These are phyloP conservation scores for Tetrapisispora namnaoensis DNA, from an alignment of 805 yeast species.

Conservation along the genomic window DNA sequence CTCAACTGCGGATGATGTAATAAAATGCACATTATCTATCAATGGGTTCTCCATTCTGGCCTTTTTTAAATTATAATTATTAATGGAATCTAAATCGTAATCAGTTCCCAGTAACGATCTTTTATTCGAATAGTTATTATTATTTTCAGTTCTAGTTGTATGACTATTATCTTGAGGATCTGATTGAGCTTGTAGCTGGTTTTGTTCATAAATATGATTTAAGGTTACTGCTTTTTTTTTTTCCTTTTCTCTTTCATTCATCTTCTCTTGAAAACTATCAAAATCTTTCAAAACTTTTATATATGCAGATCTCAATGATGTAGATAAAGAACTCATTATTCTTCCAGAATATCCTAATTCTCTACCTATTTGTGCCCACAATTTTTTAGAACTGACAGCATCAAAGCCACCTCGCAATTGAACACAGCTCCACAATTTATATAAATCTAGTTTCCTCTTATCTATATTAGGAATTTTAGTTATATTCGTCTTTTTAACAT, in stretches of 20 bases:
- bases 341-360: constrained; percentile 70
- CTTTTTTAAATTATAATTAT: constrained; percentile 1
- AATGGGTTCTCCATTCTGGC: neutral
- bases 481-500: constrained; percentile 13
- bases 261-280: constrained; percentile 13
- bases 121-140: neutral
- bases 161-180: neutral
- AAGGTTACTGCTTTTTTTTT: neutral
- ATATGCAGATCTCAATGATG: constrained; percentile 54
- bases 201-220: constrained; percentile 2
- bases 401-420: constrained; percentile 56
- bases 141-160: neutral
- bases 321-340: constrained; percentile 60
- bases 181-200: neutral
- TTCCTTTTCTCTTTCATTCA: neutral
- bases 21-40: constrained; percentile 6
- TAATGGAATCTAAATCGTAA: constrained; percentile 25
- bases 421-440: constrained; percentile 47
- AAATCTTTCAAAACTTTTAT: constrained; percentile 33
- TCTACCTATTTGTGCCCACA: constrained; percentile 78
- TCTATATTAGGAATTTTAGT: constrained; percentile 56
- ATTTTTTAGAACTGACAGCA: constrained; percentile 50
- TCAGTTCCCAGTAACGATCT: neutral
- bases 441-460: constrained; percentile 56
- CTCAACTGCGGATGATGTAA: constrained; percentile 38